Base-by-base conservation (phyloP, 192 early-diverging fungal genomes). In the Chytriomyces hyalinus region DNA sequence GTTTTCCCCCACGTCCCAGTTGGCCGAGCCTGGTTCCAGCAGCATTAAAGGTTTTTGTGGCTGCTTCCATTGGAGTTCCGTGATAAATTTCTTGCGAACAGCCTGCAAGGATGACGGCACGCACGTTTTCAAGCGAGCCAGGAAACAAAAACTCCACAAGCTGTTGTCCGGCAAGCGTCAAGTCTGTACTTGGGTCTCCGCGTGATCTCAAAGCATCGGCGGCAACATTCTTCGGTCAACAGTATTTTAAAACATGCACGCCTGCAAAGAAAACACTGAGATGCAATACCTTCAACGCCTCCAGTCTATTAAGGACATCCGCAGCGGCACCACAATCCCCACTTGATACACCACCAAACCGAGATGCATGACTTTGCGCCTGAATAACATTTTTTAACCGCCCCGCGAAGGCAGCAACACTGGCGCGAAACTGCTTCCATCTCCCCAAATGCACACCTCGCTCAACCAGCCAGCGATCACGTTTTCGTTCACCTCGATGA, bases 71-170 rank as follows among this genome's bases (percentile, higher is more conserved):
- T 4, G 66, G 28, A 43, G 15, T 15, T 4, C 66, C 66, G 22
- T 67, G 66, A 67, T 67, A 67, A 46, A 67, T 67, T 22, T 67
- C 45, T n/a, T 46, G 66, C 66, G 66, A 67, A 22, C 66, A 67
- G 5, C 66, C 66, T 10, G 66, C 66, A 26, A 67, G 44, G 6
- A 67, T 45, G 47, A 67, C 66, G 11, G 66, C 45, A 13, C 66
- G 66, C 17, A 67, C 22, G 26, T 20, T 22, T 20, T 67, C 44
- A 28, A 24, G 15, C 13, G 15, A 17, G n/a, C 63, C 63, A 24
- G 10, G 63, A 28, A 65, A 65, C 63, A 65, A 13, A 28, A 13
- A 57, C 15, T 57, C 53, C 53, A 57, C 53, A 57, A 57, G 53
- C 53, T 57, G 15, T 20, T 13, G 15, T 20, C 53, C 53, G 15